These are phyloP conservation scores for Fusarium sarcochroum DNA, from an alignment of 2,329 filamentous ascomycete species.

Conservation along the genomic window DNA sequence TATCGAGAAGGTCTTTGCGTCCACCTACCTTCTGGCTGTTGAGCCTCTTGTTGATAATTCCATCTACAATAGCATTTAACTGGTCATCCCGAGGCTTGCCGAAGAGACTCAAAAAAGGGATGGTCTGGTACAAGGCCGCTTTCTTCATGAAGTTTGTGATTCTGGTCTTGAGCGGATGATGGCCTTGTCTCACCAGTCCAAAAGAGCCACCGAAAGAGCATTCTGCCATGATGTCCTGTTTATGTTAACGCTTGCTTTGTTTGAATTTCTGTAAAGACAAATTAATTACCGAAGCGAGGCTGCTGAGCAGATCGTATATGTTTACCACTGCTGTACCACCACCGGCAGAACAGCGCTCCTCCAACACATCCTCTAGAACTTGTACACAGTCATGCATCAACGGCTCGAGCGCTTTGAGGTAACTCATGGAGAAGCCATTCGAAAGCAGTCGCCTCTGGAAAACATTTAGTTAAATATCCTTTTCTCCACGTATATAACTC, in stretches of 20 bases:
- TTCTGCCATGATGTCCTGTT: constrained; percentile 5
- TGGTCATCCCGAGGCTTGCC: constrained; percentile 4
- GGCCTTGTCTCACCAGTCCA: not conserved
- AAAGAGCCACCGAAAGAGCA: constrained; percentile 5
- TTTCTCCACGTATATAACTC: not conserved
- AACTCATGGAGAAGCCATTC: constrained; percentile 3
- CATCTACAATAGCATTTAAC: not conserved
- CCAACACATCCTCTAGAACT: not conserved
- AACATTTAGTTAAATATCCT: not conserved
- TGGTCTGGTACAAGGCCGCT: not conserved
- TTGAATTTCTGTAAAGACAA: too few species aligned
- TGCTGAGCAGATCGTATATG: constrained; percentile 4
- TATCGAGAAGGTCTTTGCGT: not conserved
- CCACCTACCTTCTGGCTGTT: not conserved
- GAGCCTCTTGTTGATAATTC: constrained; percentile 1
- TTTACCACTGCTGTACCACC: not conserved
- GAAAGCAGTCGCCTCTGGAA: not conserved
- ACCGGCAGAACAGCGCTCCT: not conserved
- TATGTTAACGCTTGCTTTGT: too few species aligned
- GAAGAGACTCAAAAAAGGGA: not conserved
- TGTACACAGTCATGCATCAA: constrained; percentile 3
- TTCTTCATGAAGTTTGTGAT: constrained; percentile 10
- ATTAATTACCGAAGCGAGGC: not conserved
- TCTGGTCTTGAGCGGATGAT: constrained; percentile 1
- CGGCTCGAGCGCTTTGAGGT: constrained; percentile 1